A percentile compares a stretch with the other conserved stretches of the same genome.
Evolutionary conservation across 2,329 filamentous ascomycete species (phyloP).

Genomic region (Dothidotthia symphoricarpi): DNA sequence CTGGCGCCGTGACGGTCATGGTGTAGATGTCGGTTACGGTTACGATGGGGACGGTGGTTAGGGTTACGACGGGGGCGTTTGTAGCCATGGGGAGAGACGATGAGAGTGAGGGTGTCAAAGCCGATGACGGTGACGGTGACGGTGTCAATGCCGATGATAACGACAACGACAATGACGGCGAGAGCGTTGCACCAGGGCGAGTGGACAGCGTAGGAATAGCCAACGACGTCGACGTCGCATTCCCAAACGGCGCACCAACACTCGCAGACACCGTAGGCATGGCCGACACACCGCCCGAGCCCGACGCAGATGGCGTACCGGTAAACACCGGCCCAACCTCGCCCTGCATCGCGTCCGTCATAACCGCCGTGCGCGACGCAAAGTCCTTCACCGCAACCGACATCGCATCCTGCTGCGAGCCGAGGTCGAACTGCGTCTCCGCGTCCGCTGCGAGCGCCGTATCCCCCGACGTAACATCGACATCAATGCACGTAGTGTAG

Average conservation of each 20-base stretch:
- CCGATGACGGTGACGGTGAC: slow-evolving; percentile 30
- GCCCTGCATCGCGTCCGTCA: slow-evolving; percentile 26
- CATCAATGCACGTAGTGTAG: slow-evolving; percentile 60
- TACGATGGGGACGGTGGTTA: slow-evolving; percentile 3
- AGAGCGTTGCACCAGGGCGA: slow-evolving; percentile 14
- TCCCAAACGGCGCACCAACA: slow-evolving; percentile 3
- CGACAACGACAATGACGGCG: slow-evolving; percentile 6
- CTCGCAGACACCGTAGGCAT: slow-evolving; percentile 2
- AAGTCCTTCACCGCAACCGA: slow-evolving; percentile 42
- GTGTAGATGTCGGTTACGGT: slow-evolving; percentile 5
- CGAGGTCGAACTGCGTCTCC: slow-evolving; percentile 24
- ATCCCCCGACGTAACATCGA: slow-evolving; percentile 45
- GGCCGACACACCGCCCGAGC: neutral
- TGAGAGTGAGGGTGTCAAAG: slow-evolving; percentile 28
- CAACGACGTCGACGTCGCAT: slow-evolving; percentile 6
- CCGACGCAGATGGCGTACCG: slow-evolving; percentile 10
- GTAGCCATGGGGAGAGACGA: slow-evolving; percentile 7
- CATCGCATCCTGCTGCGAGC: slow-evolving; percentile 45
- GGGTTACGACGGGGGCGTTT: no score
- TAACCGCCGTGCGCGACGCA: slow-evolving; percentile 42
- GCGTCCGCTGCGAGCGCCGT: slow-evolving; percentile 18
- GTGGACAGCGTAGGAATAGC: slow-evolving; percentile 19
- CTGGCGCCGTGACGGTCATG: no score
- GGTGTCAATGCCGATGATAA: slow-evolving; percentile 4
- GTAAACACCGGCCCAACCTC: slow-evolving; percentile 31